phyloP scores from a whole-genome alignment of 495 filamentous ascomycete species.

The Penicillium fimorum region DNA sequence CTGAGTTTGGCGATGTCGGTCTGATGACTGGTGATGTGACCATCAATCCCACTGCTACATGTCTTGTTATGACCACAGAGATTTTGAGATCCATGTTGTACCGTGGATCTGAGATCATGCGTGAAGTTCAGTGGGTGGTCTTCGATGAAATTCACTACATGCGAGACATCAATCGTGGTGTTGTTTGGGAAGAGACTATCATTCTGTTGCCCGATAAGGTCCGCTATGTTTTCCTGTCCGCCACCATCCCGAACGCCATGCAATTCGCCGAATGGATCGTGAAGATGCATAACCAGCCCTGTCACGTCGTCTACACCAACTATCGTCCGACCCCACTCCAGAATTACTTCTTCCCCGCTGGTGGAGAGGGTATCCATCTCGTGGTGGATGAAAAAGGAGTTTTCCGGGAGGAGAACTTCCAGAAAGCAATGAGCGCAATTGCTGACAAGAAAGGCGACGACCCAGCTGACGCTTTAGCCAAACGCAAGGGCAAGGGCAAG shows the following conservation, averaged over 20 bases:
- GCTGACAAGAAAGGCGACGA: constrained; percentile 87
- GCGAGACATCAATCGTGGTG: constrained; percentile 76
- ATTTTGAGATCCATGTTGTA: constrained; percentile 99
- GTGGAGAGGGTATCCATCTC: constrained; percentile 89
- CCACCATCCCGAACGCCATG: constrained; percentile 99
- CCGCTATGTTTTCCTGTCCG: constrained; percentile 95
- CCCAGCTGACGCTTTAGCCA: constrained; percentile 71
- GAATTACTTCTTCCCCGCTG: constrained; percentile 95
- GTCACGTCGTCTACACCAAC: constrained; percentile 98
- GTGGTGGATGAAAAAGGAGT: constrained; percentile 94
- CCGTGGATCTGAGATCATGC: constrained; percentile 97
- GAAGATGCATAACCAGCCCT: constrained; percentile 94
- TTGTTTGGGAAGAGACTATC: constrained; percentile 99
- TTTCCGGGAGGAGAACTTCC: constrained; percentile 96
- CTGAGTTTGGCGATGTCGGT: constrained; percentile 94
- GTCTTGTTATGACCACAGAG: constrained; percentile 98
- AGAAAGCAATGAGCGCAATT: constrained; percentile 86
- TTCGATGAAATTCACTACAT: constrained; percentile 99
- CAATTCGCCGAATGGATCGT: constrained; percentile 99
- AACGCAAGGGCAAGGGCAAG: constrained; percentile 80
- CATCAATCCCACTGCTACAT: constrained; percentile 96
- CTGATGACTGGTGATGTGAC: constrained; percentile 99
- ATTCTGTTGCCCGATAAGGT: constrained; percentile 97
- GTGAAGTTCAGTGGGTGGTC: constrained; percentile 94
- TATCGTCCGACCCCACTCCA: constrained; percentile 95